These are phyloP conservation scores for Pythium brassicae DNA, from an alignment of 352 stramenopile genomes.

Conservation along the genomic window DNA sequence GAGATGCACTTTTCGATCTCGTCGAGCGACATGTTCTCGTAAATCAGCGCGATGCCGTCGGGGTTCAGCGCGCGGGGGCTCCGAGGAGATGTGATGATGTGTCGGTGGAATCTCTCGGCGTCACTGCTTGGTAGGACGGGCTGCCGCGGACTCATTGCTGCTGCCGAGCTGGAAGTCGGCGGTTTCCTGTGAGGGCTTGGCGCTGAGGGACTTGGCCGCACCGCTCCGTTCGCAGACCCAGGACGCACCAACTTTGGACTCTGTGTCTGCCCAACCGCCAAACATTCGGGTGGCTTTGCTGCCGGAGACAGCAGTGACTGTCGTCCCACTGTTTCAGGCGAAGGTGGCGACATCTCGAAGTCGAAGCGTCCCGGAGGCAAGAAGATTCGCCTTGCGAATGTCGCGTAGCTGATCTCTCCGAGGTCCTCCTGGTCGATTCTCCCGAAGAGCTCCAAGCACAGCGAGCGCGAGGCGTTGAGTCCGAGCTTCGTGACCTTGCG, in stretches of 20 bases:
- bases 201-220: not conserved
- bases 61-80: conserved; percentile 11
- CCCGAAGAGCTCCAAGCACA: conserved; percentile 56
- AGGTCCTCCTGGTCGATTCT: conserved; percentile 62
- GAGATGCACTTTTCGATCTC: conserved; percentile 53
- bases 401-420: conserved; percentile 58
- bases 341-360: conserved; percentile 4
- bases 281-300: not conserved
- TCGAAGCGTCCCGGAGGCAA: conserved; percentile 34
- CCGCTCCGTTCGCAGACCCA: not conserved
- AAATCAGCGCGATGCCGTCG: conserved; percentile 24
- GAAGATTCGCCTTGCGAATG: conserved; percentile 58
- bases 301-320: not conserved
- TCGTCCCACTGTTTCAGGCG: not conserved
- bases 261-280: not conserved
- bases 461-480: conserved; percentile 30
- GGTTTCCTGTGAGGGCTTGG: conserved; percentile 3
- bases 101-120: not conserved
- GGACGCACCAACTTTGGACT: not conserved
- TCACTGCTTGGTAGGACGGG: not conserved
- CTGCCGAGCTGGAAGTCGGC: not conserved
- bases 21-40: conserved; percentile 48
- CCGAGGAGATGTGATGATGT: conserved; percentile 2
- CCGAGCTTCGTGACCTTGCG: conserved; percentile 59
- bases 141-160: not conserved